Percentiles rank a stretch among this genome's conserved stretches.
phyloP scores from a whole-genome alignment of 257 asterid species.

The Forsythia suspensa region DNA sequence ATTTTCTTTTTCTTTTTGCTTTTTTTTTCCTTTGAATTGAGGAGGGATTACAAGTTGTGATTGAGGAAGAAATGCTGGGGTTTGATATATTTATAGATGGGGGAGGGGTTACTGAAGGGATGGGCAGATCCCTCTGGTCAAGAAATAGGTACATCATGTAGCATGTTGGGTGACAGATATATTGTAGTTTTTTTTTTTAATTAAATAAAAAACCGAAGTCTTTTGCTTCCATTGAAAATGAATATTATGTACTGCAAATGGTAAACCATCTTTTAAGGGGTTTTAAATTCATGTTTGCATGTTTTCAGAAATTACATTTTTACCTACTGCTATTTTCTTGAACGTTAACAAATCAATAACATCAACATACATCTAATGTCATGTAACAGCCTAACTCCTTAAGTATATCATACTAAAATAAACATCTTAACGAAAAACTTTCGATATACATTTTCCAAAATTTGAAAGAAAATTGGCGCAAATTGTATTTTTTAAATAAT shows the following conservation, averaged over 20 bases:
- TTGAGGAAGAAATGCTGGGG: slow-evolving; percentile 13
- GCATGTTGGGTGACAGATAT: slow-evolving; percentile 65
- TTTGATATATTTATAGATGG: slow-evolving; percentile 36
- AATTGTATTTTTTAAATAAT: too few species aligned
- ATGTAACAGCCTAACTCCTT: too few species aligned
- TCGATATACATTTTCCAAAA: too few species aligned
- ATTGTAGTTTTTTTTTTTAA: slow-evolving; percentile 12
- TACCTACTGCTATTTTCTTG: neutral
- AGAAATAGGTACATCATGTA: slow-evolving; percentile 38
- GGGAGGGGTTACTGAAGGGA: neutral
- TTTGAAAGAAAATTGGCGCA: too few species aligned
- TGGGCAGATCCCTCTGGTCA: slow-evolving; percentile 35
- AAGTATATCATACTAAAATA: too few species aligned
- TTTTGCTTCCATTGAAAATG: slow-evolving; percentile 23
- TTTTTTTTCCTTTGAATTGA: neutral
- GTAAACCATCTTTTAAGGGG: neutral
- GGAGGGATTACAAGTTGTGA: slow-evolving; percentile 15
- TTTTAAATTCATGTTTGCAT: neutral
- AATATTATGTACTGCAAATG: neutral
- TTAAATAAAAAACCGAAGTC: slow-evolving; percentile 18
- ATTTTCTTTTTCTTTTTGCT: neutral
- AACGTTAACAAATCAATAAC: neutral
- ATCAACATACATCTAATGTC: too few species aligned
- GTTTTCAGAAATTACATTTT: neutral
- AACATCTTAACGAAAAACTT: too few species aligned